Evolutionary conservation across 1,139 yeast species (phyloP).

Genomic region (Tardiomyces depauwii): DNA sequence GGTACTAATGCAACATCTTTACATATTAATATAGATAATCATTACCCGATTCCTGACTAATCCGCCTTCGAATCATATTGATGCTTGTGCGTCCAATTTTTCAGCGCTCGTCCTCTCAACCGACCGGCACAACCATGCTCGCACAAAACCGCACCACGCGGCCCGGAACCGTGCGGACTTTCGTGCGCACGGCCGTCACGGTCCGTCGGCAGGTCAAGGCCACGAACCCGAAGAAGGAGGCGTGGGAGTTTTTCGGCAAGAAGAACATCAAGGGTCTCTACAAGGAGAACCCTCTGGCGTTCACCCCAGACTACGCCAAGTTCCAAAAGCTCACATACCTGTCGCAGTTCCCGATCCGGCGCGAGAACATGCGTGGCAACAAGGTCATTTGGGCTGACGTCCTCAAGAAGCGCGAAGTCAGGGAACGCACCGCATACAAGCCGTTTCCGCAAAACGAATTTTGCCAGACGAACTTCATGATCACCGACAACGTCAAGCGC

Average conservation of each 20-base stretch:
- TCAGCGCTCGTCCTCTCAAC: not conserved
- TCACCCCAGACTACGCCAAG: constrained; percentile 58
- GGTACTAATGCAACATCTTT: no score
- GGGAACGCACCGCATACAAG: constrained; percentile 6
- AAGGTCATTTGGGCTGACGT: constrained; percentile 5
- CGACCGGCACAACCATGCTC: not conserved
- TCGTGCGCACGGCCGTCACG: not conserved
- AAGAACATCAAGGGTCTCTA: constrained; percentile 77
- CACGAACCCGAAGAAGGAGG: not conserved
- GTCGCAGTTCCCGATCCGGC: constrained; percentile 37
- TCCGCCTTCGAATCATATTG: no score
- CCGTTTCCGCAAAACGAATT: constrained; percentile 75
- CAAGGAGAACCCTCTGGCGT: constrained; percentile 60
- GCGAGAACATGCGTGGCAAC: constrained; percentile 9
- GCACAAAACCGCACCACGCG: not conserved
- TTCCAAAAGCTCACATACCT: constrained; percentile 75
- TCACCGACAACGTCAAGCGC: constrained; percentile 48
- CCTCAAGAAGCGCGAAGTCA: constrained; percentile 12
- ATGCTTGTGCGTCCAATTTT: not conserved
- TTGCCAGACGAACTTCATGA: constrained; percentile 54
- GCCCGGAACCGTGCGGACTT: not conserved
- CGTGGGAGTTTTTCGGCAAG: constrained; percentile 55
- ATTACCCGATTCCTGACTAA: no score
- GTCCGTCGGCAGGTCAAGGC: not conserved
- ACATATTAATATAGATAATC: no score